A percentile compares a stretch with the other conserved stretches of the same genome.
These are phyloP conservation scores for Yamadazyma conglobata DNA, from an alignment of 1,139 yeast species.

Conservation along the genomic window DNA sequence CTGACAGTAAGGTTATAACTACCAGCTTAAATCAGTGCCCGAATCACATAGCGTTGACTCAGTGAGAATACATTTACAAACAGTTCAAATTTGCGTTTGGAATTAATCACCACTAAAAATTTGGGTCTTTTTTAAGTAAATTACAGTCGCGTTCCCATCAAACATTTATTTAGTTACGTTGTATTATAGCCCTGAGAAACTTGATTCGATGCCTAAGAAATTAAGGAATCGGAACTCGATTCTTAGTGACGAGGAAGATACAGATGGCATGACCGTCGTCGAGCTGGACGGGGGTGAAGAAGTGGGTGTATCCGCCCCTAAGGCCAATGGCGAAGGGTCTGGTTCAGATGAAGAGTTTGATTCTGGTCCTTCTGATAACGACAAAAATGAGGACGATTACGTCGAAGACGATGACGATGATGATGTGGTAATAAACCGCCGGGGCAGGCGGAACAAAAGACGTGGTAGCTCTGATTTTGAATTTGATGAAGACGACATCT, in stretches of 20 bases:
- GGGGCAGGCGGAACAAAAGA: slow-evolving; percentile 11
- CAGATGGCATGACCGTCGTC: too few species aligned
- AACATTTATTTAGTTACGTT: slow-evolving; percentile 16
- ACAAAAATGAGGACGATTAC: slow-evolving; percentile 16
- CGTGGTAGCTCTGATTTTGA: slow-evolving; percentile 16
- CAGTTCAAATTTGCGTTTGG: too few species aligned
- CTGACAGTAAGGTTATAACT: too few species aligned
- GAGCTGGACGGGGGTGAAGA: slow-evolving; percentile 2
- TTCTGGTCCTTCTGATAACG: slow-evolving; percentile 15
- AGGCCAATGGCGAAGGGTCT: slow-evolving; percentile 1
- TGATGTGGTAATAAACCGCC: slow-evolving; percentile 13
- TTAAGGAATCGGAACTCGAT: slow-evolving; percentile 9
- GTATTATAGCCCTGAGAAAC: slow-evolving; percentile 10
- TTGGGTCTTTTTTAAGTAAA: too few species aligned
- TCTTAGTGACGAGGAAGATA: slow-evolving; percentile 10
- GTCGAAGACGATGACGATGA: slow-evolving; percentile 31
- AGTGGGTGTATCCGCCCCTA: slow-evolving; percentile 3
- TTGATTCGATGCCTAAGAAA: slow-evolving; percentile 9
- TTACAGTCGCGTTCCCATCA: too few species aligned
- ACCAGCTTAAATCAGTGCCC: too few species aligned
- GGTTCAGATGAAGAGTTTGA: slow-evolving; percentile 10
- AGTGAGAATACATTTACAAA: too few species aligned
- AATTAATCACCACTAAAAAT: too few species aligned
- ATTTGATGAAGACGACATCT: slow-evolving; percentile 18
- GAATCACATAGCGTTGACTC: too few species aligned